Evolutionary conservation across 495 filamentous ascomycete species (phyloP).

Genomic region (Lasiosphaeriaceae sp.): DNA sequence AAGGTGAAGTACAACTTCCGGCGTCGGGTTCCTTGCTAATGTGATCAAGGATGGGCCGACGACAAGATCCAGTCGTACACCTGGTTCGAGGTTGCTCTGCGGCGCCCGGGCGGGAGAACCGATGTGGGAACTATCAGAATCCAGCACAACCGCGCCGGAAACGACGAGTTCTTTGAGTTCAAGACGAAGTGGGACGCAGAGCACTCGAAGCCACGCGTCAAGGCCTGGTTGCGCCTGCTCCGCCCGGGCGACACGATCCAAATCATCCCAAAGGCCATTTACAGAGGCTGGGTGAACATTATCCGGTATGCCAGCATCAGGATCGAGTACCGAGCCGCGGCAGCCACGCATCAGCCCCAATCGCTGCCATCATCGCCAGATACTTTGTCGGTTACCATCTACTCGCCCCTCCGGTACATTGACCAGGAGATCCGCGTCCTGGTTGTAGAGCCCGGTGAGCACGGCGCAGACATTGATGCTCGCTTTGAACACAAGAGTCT

Average conservation of each 20-base stretch:
- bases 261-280: slow-evolving; percentile 1
- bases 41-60: no score
- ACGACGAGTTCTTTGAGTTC: no score
- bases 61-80: no score
- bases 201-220: no score
- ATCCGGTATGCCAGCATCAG: slow-evolving; percentile 2
- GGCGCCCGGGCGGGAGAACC: no score
- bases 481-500: slow-evolving; percentile 4
- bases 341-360: not conserved
- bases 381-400: not conserved
- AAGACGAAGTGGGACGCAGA: no score
- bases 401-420: not conserved
- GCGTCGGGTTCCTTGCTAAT: no score
- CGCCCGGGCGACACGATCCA: slow-evolving; percentile 9
- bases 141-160: no score
- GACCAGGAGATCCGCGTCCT: slow-evolving; percentile 4
- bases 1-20: no score
- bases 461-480: not conserved
- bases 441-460: slow-evolving; percentile 1
- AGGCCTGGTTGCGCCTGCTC: not conserved
- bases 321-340: slow-evolving; percentile 6
- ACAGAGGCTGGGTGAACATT: not conserved
- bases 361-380: not conserved
- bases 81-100: no score
- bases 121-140: no score